A percentile compares a stretch with the other conserved stretches of the same genome.
Conservation (phyloP, 2,329 filamentous ascomycete species). For the Trichoderma guizhouense region DNA sequence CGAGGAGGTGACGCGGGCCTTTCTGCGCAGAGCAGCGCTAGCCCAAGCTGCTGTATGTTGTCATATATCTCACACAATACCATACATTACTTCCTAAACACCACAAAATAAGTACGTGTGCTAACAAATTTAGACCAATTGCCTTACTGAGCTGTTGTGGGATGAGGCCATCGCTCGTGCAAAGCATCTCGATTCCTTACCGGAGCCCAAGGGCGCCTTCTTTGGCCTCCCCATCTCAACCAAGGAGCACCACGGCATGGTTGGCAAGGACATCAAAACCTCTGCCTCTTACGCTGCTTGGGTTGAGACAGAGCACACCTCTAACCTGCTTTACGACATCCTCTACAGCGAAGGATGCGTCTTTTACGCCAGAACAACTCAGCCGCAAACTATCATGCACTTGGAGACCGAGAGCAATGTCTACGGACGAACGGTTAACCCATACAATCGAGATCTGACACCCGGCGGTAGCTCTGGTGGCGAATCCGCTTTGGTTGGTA, state of each 20-base stretch:
- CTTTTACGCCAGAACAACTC: conserved; percentile 64
- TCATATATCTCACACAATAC: neutral
- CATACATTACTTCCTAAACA: neutral
- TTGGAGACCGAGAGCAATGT: conserved; percentile 62
- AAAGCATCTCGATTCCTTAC: conserved; percentile 32
- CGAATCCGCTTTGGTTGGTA: conserved; percentile 39
- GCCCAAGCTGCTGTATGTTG: conserved; percentile 26
- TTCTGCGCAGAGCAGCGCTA: conserved; percentile 26
- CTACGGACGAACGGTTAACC: conserved; percentile 61
- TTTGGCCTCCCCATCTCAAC: conserved; percentile 36
- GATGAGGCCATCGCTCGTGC: conserved; percentile 35
- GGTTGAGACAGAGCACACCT: conserved; percentile 33
- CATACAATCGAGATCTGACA: conserved; percentile 56
- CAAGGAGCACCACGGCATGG: conserved; percentile 37
- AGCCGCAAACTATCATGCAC: conserved; percentile 56
- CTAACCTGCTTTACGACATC: conserved; percentile 31
- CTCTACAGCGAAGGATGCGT: conserved; percentile 36
- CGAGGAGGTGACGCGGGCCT: conserved; percentile 29
- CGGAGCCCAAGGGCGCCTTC: conserved; percentile 32
- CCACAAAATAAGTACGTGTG: neutral
- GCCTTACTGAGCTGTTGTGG: conserved; percentile 34
- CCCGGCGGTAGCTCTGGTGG: conserved; percentile 66
- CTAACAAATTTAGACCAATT: conserved; percentile 30
- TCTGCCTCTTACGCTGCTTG: conserved; percentile 28
- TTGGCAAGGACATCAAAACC: conserved; percentile 23